phyloP scores from a whole-genome alignment of 2,329 filamentous ascomycete genomes.

The Pyrenophora teres region DNA sequence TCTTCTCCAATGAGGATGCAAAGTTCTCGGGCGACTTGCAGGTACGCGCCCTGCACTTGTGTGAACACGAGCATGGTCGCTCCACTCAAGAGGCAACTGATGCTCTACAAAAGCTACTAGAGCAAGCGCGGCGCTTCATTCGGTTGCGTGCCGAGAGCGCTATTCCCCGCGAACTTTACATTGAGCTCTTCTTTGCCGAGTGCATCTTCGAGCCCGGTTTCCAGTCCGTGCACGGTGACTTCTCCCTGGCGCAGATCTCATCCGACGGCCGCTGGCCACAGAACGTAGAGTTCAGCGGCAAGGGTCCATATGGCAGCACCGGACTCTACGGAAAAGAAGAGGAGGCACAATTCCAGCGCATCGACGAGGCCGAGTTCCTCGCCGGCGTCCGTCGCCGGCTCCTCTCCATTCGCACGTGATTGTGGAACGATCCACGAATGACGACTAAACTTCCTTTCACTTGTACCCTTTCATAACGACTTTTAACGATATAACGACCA shows the following conservation, averaged over 20 bases:
- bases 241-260: slow-evolving; percentile 50
- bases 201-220: slow-evolving; percentile 57
- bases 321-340: slow-evolving; percentile 57
- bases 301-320: slow-evolving; percentile 56
- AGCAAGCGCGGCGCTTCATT: slow-evolving; percentile 51
- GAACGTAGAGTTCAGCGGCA: slow-evolving; percentile 45
- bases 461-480: slow-evolving; percentile 25
- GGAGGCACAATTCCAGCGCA: slow-evolving; percentile 49
- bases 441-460: slow-evolving; percentile 23
- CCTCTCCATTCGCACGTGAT: slow-evolving; percentile 46
- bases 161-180: slow-evolving; percentile 47
- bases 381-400: slow-evolving; percentile 43
- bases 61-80: slow-evolving; percentile 47
- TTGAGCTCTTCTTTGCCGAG: slow-evolving; percentile 58
- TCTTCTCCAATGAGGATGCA: slow-evolving; percentile 53
- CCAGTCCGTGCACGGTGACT: slow-evolving; percentile 55
- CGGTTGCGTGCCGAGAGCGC: slow-evolving; percentile 44
- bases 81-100: slow-evolving; percentile 43
- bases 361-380: slow-evolving; percentile 48
- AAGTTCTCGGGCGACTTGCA: slow-evolving; percentile 55
- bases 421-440: slow-evolving; percentile 19
- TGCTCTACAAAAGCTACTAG: slow-evolving; percentile 48
- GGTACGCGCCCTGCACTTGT: slow-evolving; percentile 56
- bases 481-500: slow-evolving; percentile 34
- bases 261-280: slow-evolving; percentile 51